Base-by-base conservation (phyloP, 1,284 basidiomycete species). In the Boletus albobrunnescens region DNA sequence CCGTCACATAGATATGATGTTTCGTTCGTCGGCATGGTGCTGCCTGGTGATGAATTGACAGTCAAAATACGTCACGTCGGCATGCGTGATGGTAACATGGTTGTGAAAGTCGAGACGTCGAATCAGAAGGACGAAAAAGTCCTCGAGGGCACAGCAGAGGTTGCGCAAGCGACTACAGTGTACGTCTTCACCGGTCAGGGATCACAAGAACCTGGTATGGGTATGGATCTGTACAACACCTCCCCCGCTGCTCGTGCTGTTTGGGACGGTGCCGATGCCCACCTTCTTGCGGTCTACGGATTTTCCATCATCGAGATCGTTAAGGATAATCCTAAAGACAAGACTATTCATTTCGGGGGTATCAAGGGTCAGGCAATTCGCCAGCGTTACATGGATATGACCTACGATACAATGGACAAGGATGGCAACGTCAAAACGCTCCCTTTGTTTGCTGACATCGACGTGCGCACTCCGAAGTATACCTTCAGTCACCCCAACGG, bases 101-200 rank as follows among this genome's bases (percentile, higher is more conserved):
- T 96, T 50, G 83, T 98, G 71, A 87, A 87, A 68, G 83, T 99
- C 50, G 85, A 91, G 64, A 95, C 94, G 0, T 73, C 81, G 68
- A 98, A 97, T 71, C 76, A 82, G 55, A 76, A 78, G 24, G 91
- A 88, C 47, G 91, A 94, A 65, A 96, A 91, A 71, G 93, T 98
- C 47, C 76, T 98, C 36, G 85, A 91, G 55, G 95, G 95, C 35
- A 82, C 88, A 17, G 91, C 95, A 2, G 93, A 97, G 68, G 92
- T 98, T 54, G 84, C 84, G 13, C 95, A 98, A 70, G 84, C 92
- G 3, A 82, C 84, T 13, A 96, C 94, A 14, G 91, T 91, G 41
- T 98, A 98, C 62, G 93, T 97, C 63, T 98, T 98, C 78, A 99
- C 95, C 45, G 95, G 95, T 41, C 95, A 99, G 69, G 95, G 95